A percentile compares a stretch with the other conserved stretches of the same genome.
Conservation (phyloP, 2,329 filamentous ascomycete species). For the Fusarium coffeatum region DNA sequence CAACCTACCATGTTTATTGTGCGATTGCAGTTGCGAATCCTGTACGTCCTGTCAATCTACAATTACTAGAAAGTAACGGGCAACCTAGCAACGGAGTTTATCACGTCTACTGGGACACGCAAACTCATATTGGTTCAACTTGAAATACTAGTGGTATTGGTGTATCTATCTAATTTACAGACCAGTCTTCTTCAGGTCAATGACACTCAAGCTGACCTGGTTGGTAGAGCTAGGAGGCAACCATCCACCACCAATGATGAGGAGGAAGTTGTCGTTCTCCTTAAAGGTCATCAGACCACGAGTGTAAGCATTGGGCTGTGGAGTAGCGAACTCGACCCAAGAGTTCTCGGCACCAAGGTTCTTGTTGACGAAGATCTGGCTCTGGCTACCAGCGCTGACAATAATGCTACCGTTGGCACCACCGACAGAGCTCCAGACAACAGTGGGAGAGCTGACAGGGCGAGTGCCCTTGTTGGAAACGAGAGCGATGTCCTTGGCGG, state of each 20-base stretch:
- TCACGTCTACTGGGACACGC: not conserved
- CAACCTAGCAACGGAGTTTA: not conserved
- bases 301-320: constrained; percentile 54
- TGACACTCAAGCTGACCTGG: constrained; percentile 54
- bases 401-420: constrained; percentile 59
- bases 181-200: constrained; percentile 37
- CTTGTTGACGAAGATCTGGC: constrained; percentile 57
- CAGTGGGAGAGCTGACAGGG: constrained; percentile 57
- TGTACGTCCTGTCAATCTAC: not conserved
- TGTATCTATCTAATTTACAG: not conserved
- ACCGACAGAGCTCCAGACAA: constrained; percentile 58
- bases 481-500: constrained; percentile 48
- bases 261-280: constrained; percentile 48
- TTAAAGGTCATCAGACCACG: constrained; percentile 52
- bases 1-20: not conserved
- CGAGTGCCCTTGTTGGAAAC: constrained; percentile 50
- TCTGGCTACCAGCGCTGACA: constrained; percentile 54
- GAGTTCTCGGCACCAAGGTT: constrained; percentile 51
- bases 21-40: not conserved
- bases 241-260: constrained; percentile 59
- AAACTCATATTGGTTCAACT: not conserved
- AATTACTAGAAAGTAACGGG: not conserved
- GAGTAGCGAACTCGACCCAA: constrained; percentile 52
- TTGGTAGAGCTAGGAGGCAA: constrained; percentile 61
- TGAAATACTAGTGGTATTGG: not conserved